phyloP scores from a whole-genome alignment of 345 rosid species.

The Xanthoceras sorbifolium region DNA sequence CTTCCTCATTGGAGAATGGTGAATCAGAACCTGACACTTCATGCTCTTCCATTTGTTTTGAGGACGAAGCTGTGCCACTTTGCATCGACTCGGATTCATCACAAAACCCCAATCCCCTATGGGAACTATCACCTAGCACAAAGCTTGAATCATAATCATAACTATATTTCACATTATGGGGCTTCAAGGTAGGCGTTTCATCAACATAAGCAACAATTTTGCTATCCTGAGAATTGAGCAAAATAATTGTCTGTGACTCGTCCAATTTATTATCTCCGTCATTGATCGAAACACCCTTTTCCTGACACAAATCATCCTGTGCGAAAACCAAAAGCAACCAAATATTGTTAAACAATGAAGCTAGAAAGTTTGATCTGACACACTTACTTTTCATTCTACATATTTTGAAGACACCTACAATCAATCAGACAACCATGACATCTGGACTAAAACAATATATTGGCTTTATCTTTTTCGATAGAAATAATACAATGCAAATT shows the following conservation, averaged over 20 bases:
- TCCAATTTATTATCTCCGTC: conserved; percentile 22
- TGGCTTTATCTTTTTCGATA: background rate
- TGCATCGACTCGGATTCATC: conserved; percentile 53
- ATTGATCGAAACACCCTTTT: conserved; percentile 11
- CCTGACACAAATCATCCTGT: conserved; percentile 38
- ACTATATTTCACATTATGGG: conserved; percentile 38
- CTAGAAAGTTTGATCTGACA: background rate
- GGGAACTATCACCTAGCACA: conserved; percentile 61
- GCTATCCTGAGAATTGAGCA: conserved; percentile 48
- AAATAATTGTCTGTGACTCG: conserved; percentile 39
- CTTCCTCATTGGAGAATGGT: conserved; percentile 36
- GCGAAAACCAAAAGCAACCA: conserved; percentile 13
- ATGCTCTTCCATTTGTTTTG: conserved; percentile 43
- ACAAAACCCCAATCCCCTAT: conserved; percentile 64
- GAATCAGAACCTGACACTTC: conserved; percentile 34
- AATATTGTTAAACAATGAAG: background rate
- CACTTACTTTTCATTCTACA: background rate
- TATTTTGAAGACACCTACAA: background rate
- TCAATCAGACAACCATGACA: background rate
- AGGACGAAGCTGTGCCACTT: conserved; percentile 44
- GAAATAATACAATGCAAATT: background rate
- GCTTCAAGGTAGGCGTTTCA: conserved; percentile 43
- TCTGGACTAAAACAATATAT: background rate
- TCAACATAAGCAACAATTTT: conserved; percentile 66
- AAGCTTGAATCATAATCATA: conserved; percentile 65